Percentiles rank a stretch among this genome's conserved stretches.
Evolutionary conservation across 345 rosid genomes (phyloP).

Genomic region (Boechera divaricarpa): DNA sequence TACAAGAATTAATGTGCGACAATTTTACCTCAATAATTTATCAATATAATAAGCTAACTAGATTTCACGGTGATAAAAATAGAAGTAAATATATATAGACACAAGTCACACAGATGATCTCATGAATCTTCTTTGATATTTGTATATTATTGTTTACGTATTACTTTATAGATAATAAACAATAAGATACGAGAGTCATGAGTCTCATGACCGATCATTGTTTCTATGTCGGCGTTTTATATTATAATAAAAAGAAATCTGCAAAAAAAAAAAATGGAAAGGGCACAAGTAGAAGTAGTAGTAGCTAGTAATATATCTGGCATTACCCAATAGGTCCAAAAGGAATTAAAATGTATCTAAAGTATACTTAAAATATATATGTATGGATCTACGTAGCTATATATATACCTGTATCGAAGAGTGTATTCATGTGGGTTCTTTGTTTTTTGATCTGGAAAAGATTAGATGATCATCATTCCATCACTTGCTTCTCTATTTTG

Average conservation of each 20-base stretch:
- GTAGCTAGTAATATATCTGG: constrained; percentile 22
- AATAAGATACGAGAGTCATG: constrained; percentile 42
- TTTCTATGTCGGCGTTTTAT: constrained; percentile 48
- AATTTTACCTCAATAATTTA: not conserved
- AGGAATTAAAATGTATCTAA: constrained; percentile 32
- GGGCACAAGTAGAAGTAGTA: constrained; percentile 28
- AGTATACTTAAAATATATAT: constrained; percentile 28
- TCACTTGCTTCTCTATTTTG: constrained; percentile 43
- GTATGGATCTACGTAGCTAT: constrained; percentile 36
- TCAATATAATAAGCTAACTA: not conserved
- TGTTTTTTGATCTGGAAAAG: constrained; percentile 40
- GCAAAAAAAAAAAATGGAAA: not conserved
- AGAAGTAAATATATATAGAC: not conserved
- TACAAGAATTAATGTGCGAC: not conserved
- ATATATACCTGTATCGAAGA: constrained; percentile 15
- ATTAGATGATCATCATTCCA: constrained; percentile 38
- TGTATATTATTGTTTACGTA: constrained; percentile 39
- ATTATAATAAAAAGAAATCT: constrained; percentile 31
- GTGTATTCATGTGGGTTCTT: constrained; percentile 41
- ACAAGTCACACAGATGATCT: constrained; percentile 29
- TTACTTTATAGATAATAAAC: constrained; percentile 40
- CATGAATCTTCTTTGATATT: constrained; percentile 42
- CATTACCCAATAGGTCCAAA: constrained; percentile 36
- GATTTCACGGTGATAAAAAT: constrained; percentile 9
- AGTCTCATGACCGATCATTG: constrained; percentile 43